Evolutionary conservation across 164 flowering plant genomes (phyloP).

Genomic region (Vitis rupestris): DNA sequence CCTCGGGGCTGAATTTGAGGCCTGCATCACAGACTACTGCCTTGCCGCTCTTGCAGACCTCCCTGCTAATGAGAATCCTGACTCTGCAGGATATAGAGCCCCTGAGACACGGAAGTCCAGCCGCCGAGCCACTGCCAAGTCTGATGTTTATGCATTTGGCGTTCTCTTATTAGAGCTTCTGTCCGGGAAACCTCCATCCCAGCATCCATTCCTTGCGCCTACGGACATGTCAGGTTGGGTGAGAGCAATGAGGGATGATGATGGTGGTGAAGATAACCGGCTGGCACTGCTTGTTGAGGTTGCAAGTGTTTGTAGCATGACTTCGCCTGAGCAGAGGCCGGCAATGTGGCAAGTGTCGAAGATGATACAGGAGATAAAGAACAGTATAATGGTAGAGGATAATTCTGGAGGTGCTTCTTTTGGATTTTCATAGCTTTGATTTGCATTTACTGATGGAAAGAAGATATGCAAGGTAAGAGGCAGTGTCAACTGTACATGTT

Average conservation of each 20-base stretch:
- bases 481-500: no score
- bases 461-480: background rate
- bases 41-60: slow-evolving; percentile 23
- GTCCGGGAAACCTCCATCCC: slow-evolving; percentile 32
- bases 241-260: slow-evolving; percentile 30
- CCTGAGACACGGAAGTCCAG: slow-evolving; percentile 29
- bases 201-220: slow-evolving; percentile 31
- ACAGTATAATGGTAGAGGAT: slow-evolving; percentile 23
- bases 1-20: slow-evolving; percentile 50
- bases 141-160: slow-evolving; percentile 38
- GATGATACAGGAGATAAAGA: slow-evolving; percentile 43
- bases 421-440: slow-evolving; percentile 11
- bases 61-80: slow-evolving; percentile 22
- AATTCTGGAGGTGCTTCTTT: background rate
- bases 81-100: slow-evolving; percentile 21
- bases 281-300: slow-evolving; percentile 33
- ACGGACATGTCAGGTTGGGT: slow-evolving; percentile 36
- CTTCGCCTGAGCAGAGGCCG: slow-evolving; percentile 40
- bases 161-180: slow-evolving; percentile 36
- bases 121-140: slow-evolving; percentile 18
- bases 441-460: background rate
- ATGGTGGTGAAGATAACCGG: slow-evolving; percentile 12
- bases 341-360: slow-evolving; percentile 39
- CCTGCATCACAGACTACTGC: slow-evolving; percentile 46
- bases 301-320: slow-evolving; percentile 25